Conservation (phyloP, 768 basidiomycete species). For the Rhodocollybia butyracea region DNA sequence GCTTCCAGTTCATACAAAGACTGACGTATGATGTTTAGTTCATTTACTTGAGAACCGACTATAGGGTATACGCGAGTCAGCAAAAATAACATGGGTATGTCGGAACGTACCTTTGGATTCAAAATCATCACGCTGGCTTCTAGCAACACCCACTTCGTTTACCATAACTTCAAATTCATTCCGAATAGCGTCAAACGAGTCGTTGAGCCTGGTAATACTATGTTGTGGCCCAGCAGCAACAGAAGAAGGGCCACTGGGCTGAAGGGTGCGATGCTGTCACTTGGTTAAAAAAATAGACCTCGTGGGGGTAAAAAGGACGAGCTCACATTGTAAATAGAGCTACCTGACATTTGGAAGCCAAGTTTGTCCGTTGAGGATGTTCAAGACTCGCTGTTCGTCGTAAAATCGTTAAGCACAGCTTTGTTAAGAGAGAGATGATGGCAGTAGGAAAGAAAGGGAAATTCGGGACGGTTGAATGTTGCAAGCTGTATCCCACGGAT, state of each 20-base stretch:
- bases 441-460: neutral
- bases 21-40: conserved; percentile 86
- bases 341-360: conserved; percentile 1
- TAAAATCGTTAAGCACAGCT: neutral
- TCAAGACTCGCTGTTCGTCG: neutral
- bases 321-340: conserved; percentile 8
- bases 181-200: conserved; percentile 77
- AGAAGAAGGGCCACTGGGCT: conserved; percentile 46
- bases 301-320: neutral
- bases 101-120: conserved; percentile 75
- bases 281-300: neutral
- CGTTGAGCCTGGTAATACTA: conserved; percentile 53
- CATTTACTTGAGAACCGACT: conserved; percentile 85
- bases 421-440: neutral
- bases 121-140: conserved; percentile 84
- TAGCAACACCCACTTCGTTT: conserved; percentile 61
- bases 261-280: conserved; percentile 49
- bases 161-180: conserved; percentile 80
- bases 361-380: neutral
- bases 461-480: neutral
- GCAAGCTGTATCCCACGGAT: neutral
- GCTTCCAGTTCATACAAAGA: conserved; percentile 90
- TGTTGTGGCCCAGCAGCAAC: conserved; percentile 37
- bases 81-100: neutral
- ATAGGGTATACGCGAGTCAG: conserved; percentile 8